Conservation (phyloP, 495 filamentous ascomycete species). For the Penicillium lividum region DNA sequence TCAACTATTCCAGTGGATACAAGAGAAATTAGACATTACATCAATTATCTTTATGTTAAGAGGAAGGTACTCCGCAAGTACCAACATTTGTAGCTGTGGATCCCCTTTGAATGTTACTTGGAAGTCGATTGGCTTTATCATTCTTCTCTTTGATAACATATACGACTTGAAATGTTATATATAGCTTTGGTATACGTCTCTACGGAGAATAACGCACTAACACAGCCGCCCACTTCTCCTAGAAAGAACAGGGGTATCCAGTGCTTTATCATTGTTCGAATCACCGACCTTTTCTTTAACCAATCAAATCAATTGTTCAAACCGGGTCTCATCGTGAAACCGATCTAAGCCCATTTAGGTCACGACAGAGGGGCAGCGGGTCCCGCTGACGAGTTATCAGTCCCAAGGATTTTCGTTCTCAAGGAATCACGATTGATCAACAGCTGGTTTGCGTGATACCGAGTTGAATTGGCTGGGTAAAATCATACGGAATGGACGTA, state of each 20-base stretch:
- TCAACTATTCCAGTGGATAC: not conserved
- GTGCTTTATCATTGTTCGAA: not conserved
- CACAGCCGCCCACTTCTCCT: not conserved
- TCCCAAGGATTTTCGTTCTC: not conserved
- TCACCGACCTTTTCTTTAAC: not conserved
- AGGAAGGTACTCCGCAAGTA: not conserved
- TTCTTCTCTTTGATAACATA: not conserved
- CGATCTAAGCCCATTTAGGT: constrained; percentile 17
- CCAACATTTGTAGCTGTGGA: not conserved
- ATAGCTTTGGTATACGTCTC: not conserved
- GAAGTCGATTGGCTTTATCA: not conserved
- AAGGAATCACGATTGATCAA: constrained; percentile 1
- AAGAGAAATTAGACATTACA: not conserved
- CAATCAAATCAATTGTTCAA: constrained; percentile 5
- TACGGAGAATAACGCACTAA: not conserved
- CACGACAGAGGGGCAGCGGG: constrained; percentile 11
- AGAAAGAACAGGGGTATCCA: not conserved
- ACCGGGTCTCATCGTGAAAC: constrained; percentile 31
- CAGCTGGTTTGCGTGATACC: not conserved
- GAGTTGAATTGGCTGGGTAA: too few relatives aligned
- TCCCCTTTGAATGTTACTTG: not conserved
- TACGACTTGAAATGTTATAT: not conserved
- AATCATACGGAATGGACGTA: too few relatives aligned
- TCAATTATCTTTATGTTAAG: not conserved
- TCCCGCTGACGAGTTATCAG: constrained; percentile 25